Evolutionary conservation across 169 alveolate species (phyloP), one percentile per base, ranked within the genome.

Genomic region (Eimeria necatrix): DNA sequence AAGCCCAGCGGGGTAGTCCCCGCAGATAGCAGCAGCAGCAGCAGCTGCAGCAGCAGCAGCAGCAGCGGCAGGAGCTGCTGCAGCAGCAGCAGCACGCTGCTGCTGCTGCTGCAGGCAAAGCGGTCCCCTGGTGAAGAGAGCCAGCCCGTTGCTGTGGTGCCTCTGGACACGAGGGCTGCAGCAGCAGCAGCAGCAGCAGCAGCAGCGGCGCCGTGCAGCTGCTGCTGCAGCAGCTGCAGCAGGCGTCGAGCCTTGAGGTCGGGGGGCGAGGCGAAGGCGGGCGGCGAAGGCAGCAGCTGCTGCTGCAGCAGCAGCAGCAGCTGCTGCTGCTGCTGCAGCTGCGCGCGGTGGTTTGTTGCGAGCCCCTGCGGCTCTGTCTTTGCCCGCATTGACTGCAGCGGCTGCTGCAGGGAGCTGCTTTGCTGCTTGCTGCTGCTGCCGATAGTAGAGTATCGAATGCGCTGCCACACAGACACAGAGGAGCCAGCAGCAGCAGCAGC

Each of bases 391-490:
- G 87, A 76, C 24, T 76, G 87, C 61, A 48, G 87, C 61, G 87
- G 87, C 87, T 18, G 61, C 56, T 76, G 56, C 87, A 4, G 87
- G 24, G 87, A 76, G 61, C 41, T 76, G 87, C 61, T 76, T 22
- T 76, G 87, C 61, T 76, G 87, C 46, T 48, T 76, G 87, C 87
- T 76, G 87, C 61, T 76, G 56, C 61, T 76, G 61, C 87, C 87
- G 22, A 76, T 76, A 41, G 87, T 76, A 32, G 87, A 76, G 24
- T 76, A 76, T 48, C 87, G 87, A 4, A 76, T 76, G 87, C 87
- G 87, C 61, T 76, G 87, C 87, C 6, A 18, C 32, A 49, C 87
- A 48, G 87, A 76, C 32, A 10, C 61, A 18, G 87, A 41, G 56
- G 61, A 20, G 5, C 9, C 64, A 9, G 64, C 14, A 9, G 64